Base-by-base conservation (phyloP, 2,329 filamentous ascomycete genomes). In the Colletotrichum noveboracense region DNA sequence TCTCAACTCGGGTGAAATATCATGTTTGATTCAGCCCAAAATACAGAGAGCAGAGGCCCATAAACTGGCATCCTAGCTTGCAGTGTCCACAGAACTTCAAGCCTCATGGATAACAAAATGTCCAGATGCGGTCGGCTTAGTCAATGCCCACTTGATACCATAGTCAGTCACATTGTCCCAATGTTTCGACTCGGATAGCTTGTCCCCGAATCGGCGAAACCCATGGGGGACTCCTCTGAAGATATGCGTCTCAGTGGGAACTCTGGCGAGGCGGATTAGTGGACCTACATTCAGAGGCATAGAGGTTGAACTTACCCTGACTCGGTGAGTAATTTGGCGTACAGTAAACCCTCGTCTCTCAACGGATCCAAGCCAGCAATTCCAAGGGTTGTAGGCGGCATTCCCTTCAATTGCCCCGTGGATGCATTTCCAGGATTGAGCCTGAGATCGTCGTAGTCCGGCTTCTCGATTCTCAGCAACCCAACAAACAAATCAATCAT, bases 171-270 rank as follows among this genome's bases (percentile, higher is more conserved):
- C 84, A 32, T 81, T 78, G 66, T 89, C 87, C 86, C 86, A 89
- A 38, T 84, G 78, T 34, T 82, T 80, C 7, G 81, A 84, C 30
- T 83, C 84, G 14, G 83, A 81, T 10, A 89, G 66, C n/a, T 80
- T 82, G 12, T 84, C 82, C 5, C 85, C 85, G 71, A 86, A 87
- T 1, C 80, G 75, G 6, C 82, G 72, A 26, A 90, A 90, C 0
- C 86, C 87, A 81, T 91, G 90, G 0, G 90, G 90, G 1, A 91
- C 80, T 0, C 90, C 89, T 30, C 83, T 85, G 79, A 90, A 91
- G 1, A 91, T 76, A 71, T 86, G 82, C 1, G 87, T 80, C 70
- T 89, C 81, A 0, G 88, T 90, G 0, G 89, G 86, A 1, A 91
- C 87, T 0, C 87, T 88, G 36, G 7, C 32, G 7, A 26, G 21